Evolutionary conservation across 805 yeast genomes (phyloP), one percentile per base, ranked within the genome.

Genomic region (Hanseniaspora osmophila): DNA sequence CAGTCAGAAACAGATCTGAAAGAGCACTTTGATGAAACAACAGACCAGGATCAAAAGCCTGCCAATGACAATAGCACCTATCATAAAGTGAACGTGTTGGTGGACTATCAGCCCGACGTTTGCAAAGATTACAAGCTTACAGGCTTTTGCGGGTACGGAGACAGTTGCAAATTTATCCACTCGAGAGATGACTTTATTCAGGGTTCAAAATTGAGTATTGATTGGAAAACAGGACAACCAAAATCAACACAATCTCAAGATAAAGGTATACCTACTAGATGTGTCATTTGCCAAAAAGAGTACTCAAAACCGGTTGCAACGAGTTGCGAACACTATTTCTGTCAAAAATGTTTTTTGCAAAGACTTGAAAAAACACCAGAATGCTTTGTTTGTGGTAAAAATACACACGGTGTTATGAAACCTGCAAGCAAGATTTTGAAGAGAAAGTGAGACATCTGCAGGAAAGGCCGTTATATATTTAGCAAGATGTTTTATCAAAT

Each of bases 71-170:
- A 30, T 15, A 38, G 13, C 40, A 35, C 33, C 16, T 17, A 15
- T 29, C 30, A 19, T 6, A 33, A 33, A 18, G 44, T 17, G 11
- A 82, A 87, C 0, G 78, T 84, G 0, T 66, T 79, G 1, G 71
- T 82, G 35, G 98, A 92, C 57, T 92, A 80, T 57, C 95, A 85
- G 58, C 88, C 94, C 1, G 96, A 92, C 57, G 80, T 92, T 1
- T 92, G 98, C 59, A 92, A 90, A 57, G 97, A 92, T 61, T 92
- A 74, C 61, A 73, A 77, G 48, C 83, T 81, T 52, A 88, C 94
- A 0, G 99, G 98, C 0, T 88, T 78, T 58, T 92, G 98, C 69
- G 96, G 96, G 6, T 92, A 81, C 59, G 99, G 99, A 9, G 98
- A 92, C 54, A 81, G 92, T 33, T 92, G 99, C 66, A 92, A 92